Evolutionary conservation across 495 filamentous ascomycete genomes (phyloP), one percentile per base, ranked within the genome.

Genomic region (Penicillium atrosanguineum): DNA sequence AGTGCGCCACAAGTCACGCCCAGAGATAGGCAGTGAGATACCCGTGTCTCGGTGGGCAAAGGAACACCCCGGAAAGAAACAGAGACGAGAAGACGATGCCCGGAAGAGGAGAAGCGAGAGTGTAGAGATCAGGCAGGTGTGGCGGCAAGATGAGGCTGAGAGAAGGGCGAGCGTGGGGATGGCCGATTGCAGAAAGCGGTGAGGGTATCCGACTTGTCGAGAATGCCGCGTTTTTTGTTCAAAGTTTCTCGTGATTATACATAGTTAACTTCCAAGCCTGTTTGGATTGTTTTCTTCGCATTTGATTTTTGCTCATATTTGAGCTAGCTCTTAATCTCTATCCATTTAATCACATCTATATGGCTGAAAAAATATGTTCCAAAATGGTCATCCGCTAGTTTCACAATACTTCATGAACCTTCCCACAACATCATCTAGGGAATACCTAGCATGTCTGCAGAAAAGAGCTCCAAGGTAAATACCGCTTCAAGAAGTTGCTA

Each of bases 121-220:
- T 44, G n/a, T 52, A 58, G 36, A 47, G 34, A 53, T 50, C 40
- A 55, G 48, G 53, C 42, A 56, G 45, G 38, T 55, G 52, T 52
- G 53, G 59, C 47, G 53, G 55, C 54, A 61, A 28, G 41, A 67
- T 70, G 64, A 68, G 68, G 69, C 67, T 65, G 65, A 62, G 55
- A 53, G 65, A 57, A 66, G 55, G 56, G 53, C 57, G 60, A 58
- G 57, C 61, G 67, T 61, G 58, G 63, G 60, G 56, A 53, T 44
- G 48, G 26, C 39, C 52, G 31, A 47, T 66, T 70, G 41, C 11
- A 60, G 70, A 48, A 71, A 64, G 70, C 70, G 70, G 70, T 73
- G 63, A 67, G 52, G 7, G 37, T 39, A 39, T 44, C 48, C 39
- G 19, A 23, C 25, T 34, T 23, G 50, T 31, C 28, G 7, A 12